These are phyloP conservation scores for Talaromyces ruber DNA, from an alignment of 495 filamentous ascomycete genomes.

Conservation along the genomic window DNA sequence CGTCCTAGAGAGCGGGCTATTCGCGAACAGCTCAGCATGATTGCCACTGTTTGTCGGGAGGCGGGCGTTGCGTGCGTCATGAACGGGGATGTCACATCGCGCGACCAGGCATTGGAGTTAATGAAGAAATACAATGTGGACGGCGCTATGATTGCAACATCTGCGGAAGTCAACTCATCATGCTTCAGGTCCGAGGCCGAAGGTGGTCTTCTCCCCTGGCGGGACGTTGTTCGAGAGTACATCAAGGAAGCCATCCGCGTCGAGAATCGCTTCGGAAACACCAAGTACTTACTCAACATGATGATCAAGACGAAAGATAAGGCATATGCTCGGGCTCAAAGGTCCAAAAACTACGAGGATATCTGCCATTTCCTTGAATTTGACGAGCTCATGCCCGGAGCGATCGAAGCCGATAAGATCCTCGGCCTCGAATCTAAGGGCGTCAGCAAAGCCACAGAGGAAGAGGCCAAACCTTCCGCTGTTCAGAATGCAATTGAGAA, in stretches of 20 bases:
- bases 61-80: conserved; percentile 83
- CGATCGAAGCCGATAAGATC: conserved; percentile 54
- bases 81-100: conserved; percentile 81
- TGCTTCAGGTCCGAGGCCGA: conserved; percentile 61
- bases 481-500: conserved; percentile 46
- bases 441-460: conserved; percentile 13
- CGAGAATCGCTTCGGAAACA: conserved; percentile 83
- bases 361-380: conserved; percentile 53
- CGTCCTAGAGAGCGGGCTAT: conserved; percentile 81
- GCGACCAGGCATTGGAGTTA: conserved; percentile 58
- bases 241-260: conserved; percentile 59
- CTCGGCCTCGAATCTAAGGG: conserved; percentile 48
- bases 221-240: conserved; percentile 66
- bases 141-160: conserved; percentile 93
- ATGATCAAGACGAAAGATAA: conserved; percentile 72
- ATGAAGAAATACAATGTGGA: conserved; percentile 72
- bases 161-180: conserved; percentile 81
- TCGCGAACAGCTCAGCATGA: conserved; percentile 73
- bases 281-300: conserved; percentile 80
- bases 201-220: conserved; percentile 62
- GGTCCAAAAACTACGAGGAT: conserved; percentile 55
- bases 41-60: conserved; percentile 66
- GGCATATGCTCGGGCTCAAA: conserved; percentile 43
- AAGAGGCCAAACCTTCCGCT: conserved; percentile 30
- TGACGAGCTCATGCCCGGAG: conserved; percentile 47